These are phyloP conservation scores for Penicillium paradoxum DNA, from an alignment of 495 filamentous ascomycete species.

Conservation along the genomic window DNA sequence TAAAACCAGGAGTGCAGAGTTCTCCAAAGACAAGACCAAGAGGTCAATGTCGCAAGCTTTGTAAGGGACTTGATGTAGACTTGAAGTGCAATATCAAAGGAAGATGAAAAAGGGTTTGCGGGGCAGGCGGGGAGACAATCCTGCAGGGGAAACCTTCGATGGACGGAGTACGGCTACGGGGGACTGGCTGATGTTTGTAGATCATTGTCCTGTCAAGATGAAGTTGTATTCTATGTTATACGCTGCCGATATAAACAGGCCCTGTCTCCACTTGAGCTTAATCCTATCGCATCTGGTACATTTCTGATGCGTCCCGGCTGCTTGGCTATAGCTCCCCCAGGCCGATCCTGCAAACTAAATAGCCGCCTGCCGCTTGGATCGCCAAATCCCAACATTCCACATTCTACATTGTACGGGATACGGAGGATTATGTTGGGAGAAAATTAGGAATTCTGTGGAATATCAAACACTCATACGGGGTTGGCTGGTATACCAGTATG, in stretches of 20 bases:
- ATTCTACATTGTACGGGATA: too few species aligned
- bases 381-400: neutral
- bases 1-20: neutral
- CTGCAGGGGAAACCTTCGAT: neutral
- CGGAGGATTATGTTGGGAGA: slow-evolving; percentile 1
- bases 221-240: too few species aligned
- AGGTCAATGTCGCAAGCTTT: neutral
- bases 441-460: too few species aligned
- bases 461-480: too few species aligned
- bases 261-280: slow-evolving; percentile 6
- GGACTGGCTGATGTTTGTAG: neutral
- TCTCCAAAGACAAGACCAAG: neutral
- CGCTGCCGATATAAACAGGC: neutral
- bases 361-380: slow-evolving; percentile 2
- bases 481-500: neutral
- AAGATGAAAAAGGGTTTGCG: slow-evolving; percentile 14
- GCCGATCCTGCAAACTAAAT: neutral
- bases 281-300: neutral
- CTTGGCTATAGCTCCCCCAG: neutral
- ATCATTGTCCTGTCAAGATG: neutral
- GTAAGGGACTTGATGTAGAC: neutral
- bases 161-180: neutral
- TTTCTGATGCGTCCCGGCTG: neutral
- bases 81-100: neutral
- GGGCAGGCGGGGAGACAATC: slow-evolving; percentile 21